Evolutionary conservation across 23 red algal genomes (phyloP), one percentile per base, ranked within the genome.

Genomic region (Gracilaria domingensis): DNA sequence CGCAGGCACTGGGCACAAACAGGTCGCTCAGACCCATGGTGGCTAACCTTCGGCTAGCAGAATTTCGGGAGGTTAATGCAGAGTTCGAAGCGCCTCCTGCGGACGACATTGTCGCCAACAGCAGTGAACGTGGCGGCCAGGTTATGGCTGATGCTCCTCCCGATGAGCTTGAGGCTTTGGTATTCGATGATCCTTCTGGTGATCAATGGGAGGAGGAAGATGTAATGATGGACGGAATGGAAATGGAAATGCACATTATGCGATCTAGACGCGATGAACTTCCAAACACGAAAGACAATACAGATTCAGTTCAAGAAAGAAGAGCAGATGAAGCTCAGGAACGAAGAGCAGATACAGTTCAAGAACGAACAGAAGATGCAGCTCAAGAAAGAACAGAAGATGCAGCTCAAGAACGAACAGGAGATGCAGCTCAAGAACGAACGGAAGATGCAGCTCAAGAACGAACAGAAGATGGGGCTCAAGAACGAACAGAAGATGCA

Each of bases 1-100:
- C 84, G 12, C 84, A 87, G 24, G 84, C 66, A 51, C 29, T 87
- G 21, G 84, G 66, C 66, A 71, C 62, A 44, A 87, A 87, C 42
- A 50, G 84, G 14, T 66, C 65, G 40, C 84, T 87, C 8, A 87
- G 51, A 35, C 64, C 64, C 0, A 59, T 87, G 28, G n/a, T 87
- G 8, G 84, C 66, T 24, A 87, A 87, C 25, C 45, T 87, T 39
- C 64, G 84, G 32, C 50, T 87, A 33, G 84, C 84, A 20, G 84
- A 87, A 58, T 66, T 87, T 20, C 64, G 84, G 4, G 62, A 87
- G 28, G 84, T 87, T 47, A 87, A 66, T 24, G 84, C 72, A 20
- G 72, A 77, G 38, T 45, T 77, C 18, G 72, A 51, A 49, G 40
- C 16, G n/a, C 49, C 12, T 45, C 38, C 72, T 30, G 21, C 72